These are phyloP conservation scores for Pichia exigua DNA, from an alignment of 805 yeast genomes.

Conservation along the genomic window DNA sequence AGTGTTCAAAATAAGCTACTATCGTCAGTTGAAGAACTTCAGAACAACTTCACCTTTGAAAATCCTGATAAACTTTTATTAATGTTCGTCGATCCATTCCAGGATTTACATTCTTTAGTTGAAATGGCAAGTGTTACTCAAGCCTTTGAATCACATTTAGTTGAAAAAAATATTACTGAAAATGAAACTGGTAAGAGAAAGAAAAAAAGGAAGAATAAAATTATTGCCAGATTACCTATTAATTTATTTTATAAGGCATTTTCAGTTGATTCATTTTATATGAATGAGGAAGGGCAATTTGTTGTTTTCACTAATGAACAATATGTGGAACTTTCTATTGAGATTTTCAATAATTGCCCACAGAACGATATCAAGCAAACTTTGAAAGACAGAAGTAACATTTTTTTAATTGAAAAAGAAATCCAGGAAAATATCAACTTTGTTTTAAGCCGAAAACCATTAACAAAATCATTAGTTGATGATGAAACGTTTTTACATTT, in stretches of 20 bases:
- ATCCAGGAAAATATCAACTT: slow-evolving; percentile 38
- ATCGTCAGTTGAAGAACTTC: slow-evolving; percentile 61
- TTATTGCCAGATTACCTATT: slow-evolving; percentile 13
- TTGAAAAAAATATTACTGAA: slow-evolving; percentile 11
- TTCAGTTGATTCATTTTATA: slow-evolving; percentile 33
- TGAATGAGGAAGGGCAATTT: slow-evolving; percentile 25
- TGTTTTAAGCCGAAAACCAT: slow-evolving; percentile 32
- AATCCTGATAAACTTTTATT: slow-evolving; percentile 25
- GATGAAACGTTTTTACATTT: slow-evolving; percentile 78
- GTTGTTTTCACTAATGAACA: slow-evolving; percentile 28
- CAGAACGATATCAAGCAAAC: slow-evolving; percentile 7
- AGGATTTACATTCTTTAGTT: slow-evolving; percentile 36
- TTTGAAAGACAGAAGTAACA: slow-evolving; percentile 25
- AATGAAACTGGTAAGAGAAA: slow-evolving; percentile 23
- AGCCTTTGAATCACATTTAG: slow-evolving; percentile 34
- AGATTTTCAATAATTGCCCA: slow-evolving; percentile 54
- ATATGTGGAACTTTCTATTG: slow-evolving; percentile 39
- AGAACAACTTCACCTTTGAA: slow-evolving; percentile 35
- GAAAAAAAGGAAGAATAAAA: slow-evolving; percentile 14
- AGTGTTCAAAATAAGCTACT: slow-evolving; percentile 29
- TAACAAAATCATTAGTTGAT: slow-evolving; percentile 33
- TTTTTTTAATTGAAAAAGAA: slow-evolving; percentile 34
- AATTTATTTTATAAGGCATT: slow-evolving; percentile 31
- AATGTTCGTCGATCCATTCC: slow-evolving; percentile 40
- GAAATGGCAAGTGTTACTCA: slow-evolving; percentile 40